A percentile compares a stretch with the other conserved stretches of the same genome.
phyloP scores from a whole-genome alignment of 1,284 basidiomycete species.

The Apiotrichum gracile region DNA sequence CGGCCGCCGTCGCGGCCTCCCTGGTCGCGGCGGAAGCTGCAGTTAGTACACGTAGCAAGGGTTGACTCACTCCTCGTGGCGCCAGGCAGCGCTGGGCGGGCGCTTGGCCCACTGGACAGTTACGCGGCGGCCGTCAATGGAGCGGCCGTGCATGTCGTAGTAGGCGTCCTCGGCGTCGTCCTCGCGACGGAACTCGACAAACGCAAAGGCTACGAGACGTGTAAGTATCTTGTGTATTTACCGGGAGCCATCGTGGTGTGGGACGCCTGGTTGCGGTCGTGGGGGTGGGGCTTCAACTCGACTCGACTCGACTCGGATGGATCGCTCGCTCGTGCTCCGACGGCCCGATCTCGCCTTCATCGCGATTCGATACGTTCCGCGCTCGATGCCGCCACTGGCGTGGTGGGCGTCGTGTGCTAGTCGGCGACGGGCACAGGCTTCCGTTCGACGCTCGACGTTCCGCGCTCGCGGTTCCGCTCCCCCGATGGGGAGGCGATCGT shows the following conservation, averaged over 20 bases:
- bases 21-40: slow-evolving; percentile 40
- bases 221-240: slow-evolving; percentile 13
- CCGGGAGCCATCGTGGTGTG: not conserved
- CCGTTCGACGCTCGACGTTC: not conserved
- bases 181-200: slow-evolving; percentile 77
- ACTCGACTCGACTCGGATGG: not conserved
- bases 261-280: not conserved
- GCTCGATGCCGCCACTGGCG: too few relatives aligned
- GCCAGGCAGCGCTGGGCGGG: slow-evolving; percentile 79
- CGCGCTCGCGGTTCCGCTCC: too few relatives aligned
- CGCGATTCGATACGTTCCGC: not conserved
- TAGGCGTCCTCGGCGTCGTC: slow-evolving; percentile 84
- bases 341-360: not conserved
- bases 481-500: too few relatives aligned
- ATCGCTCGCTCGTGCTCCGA: not conserved
- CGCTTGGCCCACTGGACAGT: slow-evolving; percentile 89
- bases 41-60: not conserved
- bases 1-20: slow-evolving; percentile 12
- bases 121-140: slow-evolving; percentile 73
- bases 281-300: slow-evolving; percentile 28
- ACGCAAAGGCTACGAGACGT: slow-evolving; percentile 69
- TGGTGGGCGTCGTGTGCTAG: not conserved
- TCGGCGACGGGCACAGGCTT: not conserved
- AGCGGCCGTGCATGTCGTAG: slow-evolving; percentile 80
- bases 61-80: slow-evolving; percentile 55